These are phyloP conservation scores for Striga hermonthica DNA, from an alignment of 305 asterid genomes.

Conservation along the genomic window DNA sequence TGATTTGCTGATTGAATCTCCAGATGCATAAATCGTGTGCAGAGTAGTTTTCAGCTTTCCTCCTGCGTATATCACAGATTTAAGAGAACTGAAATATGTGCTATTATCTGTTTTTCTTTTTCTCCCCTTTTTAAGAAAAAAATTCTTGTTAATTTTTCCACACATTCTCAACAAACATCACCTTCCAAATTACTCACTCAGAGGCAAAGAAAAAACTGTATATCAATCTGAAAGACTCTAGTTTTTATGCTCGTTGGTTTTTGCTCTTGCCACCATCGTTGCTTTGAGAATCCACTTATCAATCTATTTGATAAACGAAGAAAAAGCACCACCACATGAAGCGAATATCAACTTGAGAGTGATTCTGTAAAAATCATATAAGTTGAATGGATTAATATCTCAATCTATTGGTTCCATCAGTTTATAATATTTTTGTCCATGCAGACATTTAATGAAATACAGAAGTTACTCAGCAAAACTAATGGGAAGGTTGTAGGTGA, in stretches of 20 bases:
- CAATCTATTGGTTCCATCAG: slow-evolving; percentile 18
- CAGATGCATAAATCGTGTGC: slow-evolving; percentile 25
- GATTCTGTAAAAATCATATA: not conserved
- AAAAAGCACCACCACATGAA: slow-evolving; percentile 9
- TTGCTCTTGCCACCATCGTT: not conserved
- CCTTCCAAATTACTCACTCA: not conserved
- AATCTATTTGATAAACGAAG: not conserved
- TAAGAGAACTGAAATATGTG: not conserved
- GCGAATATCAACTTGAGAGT: slow-evolving; percentile 4
- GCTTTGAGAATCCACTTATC: not conserved
- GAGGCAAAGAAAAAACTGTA: slow-evolving; percentile 3
- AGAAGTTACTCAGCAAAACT: slow-evolving; percentile 76
- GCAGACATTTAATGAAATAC: slow-evolving; percentile 88
- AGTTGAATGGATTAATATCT: slow-evolving; percentile 24
- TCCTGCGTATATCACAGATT: slow-evolving; percentile 17
- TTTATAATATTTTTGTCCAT: slow-evolving; percentile 27
- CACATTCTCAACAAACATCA: not conserved
- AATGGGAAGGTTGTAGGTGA: slow-evolving; percentile 87
- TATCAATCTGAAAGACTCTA: not conserved
- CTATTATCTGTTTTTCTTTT: not conserved
- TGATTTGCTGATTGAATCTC: not conserved
- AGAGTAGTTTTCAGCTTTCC: slow-evolving; percentile 9
- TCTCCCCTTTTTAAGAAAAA: no score
- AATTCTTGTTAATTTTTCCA: not conserved
- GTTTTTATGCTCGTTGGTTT: slow-evolving; percentile 5